Evolutionary conservation across 495 filamentous ascomycete genomes (phyloP).

Genomic region (Hyaloscypha bicolor): DNA sequence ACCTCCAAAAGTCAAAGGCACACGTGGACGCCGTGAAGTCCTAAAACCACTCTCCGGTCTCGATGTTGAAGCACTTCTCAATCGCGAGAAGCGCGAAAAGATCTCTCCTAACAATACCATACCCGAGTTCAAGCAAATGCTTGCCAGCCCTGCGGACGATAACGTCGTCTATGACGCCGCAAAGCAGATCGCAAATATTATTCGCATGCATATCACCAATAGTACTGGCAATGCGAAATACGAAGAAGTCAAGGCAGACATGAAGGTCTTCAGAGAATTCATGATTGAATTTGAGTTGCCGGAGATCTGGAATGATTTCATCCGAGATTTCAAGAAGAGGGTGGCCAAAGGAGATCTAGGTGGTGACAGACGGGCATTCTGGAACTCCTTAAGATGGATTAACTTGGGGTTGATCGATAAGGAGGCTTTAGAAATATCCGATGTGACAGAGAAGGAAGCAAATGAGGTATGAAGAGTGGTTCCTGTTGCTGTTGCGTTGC

Average conservation of each 20-base stretch:
- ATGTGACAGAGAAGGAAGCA: constrained; percentile 70
- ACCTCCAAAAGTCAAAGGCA: constrained; percentile 78
- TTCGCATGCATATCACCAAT: constrained; percentile 69
- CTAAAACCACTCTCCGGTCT: constrained; percentile 90
- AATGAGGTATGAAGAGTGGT: constrained; percentile 17
- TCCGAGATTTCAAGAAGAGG: constrained; percentile 71
- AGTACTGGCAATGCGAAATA: constrained; percentile 79
- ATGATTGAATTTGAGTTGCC: constrained; percentile 77
- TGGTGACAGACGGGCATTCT: constrained; percentile 82
- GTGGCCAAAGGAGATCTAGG: constrained; percentile 72
- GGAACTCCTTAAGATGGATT: constrained; percentile 63
- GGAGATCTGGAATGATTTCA: constrained; percentile 72
- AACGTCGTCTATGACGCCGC: constrained; percentile 66
- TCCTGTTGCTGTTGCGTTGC: constrained; percentile 1
- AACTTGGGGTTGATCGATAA: constrained; percentile 75
- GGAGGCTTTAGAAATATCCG: constrained; percentile 57
- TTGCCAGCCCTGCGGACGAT: constrained; percentile 60
- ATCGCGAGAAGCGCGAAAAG: constrained; percentile 48
- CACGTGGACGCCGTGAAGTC: constrained; percentile 62
- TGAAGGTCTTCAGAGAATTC: constrained; percentile 78
- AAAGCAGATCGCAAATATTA: constrained; percentile 72
- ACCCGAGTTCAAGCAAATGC: constrained; percentile 86
- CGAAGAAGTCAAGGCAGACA: constrained; percentile 70
- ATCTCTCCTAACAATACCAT: constrained; percentile 83
- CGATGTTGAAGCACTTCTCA: constrained; percentile 78